phyloP scores from a whole-genome alignment of 2,329 filamentous ascomycete genomes.

The Parastagonospora nodorum region DNA sequence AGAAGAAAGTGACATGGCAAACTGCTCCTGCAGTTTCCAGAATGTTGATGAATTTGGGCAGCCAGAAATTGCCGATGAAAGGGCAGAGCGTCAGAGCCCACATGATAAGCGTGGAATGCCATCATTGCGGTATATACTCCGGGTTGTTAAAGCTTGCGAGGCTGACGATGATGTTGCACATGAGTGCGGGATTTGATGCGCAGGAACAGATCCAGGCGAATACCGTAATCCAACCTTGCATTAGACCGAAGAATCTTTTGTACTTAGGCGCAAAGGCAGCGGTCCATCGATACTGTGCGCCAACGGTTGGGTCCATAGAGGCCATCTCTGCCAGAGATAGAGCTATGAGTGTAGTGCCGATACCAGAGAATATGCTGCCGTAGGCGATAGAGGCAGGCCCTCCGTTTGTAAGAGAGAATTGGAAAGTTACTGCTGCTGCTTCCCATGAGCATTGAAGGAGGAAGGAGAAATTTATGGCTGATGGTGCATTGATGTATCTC shows the following conservation, averaged over 20 bases:
- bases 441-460: slow-evolving; percentile 33
- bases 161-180: slow-evolving; percentile 30
- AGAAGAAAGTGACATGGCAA: too few relatives aligned
- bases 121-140: too few relatives aligned
- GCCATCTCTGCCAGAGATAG: slow-evolving; percentile 37
- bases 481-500: slow-evolving; percentile 31
- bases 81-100: too few relatives aligned
- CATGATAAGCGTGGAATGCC: too few relatives aligned
- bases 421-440: slow-evolving; percentile 30
- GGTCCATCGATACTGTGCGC: slow-evolving; percentile 38
- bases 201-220: slow-evolving; percentile 45
- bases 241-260: slow-evolving; percentile 29
- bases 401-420: slow-evolving; percentile 32
- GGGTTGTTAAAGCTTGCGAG: too few relatives aligned
- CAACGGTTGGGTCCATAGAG: slow-evolving; percentile 36
- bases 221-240: slow-evolving; percentile 47
- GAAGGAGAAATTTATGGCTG: slow-evolving; percentile 30
- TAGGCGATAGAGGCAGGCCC: slow-evolving; percentile 35
- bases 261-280: slow-evolving; percentile 27
- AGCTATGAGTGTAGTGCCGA: slow-evolving; percentile 37
- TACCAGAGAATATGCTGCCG: slow-evolving; percentile 29
- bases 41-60: too few relatives aligned
- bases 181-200: slow-evolving; percentile 30
- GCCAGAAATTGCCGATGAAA: too few relatives aligned
- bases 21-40: too few relatives aligned